phyloP scores from a whole-genome alignment of 1,139 yeast species.

The Nakaseomyces sp. region DNA sequence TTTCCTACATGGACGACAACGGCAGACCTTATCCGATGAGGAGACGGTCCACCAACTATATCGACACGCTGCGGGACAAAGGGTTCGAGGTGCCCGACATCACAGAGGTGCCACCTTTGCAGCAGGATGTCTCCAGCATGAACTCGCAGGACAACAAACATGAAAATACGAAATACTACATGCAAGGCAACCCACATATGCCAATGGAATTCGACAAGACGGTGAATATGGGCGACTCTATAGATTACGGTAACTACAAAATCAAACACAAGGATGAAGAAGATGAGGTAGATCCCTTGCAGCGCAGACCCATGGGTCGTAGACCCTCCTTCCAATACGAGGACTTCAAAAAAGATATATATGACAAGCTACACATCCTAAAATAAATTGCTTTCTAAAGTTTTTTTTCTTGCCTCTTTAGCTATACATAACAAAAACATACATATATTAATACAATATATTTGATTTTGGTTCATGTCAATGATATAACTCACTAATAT shows the following conservation, averaged over 20 bases:
- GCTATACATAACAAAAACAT: too few relatives aligned
- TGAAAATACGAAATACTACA: neutral
- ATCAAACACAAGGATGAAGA: neutral
- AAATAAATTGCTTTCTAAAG: too few relatives aligned
- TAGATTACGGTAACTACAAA: neutral
- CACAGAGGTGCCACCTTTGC: neutral
- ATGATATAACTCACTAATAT: too few relatives aligned
- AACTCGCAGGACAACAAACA: neutral
- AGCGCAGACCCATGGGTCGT: constrained; percentile 1
- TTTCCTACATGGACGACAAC: constrained; percentile 9
- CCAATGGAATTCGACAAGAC: neutral
- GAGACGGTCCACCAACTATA: neutral
- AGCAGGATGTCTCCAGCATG: neutral
- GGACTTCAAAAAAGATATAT: constrained; percentile 28
- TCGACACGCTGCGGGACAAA: neutral
- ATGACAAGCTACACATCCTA: constrained; percentile 22
- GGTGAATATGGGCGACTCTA: constrained; percentile 13
- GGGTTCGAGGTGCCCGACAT: constrained; percentile 14
- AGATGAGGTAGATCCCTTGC: neutral
- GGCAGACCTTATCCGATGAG: neutral
- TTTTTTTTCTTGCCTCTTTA: too few relatives aligned
- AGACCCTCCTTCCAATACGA: constrained; percentile 23
- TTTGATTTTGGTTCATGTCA: too few relatives aligned
- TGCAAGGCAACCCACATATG: neutral
- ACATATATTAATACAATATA: too few relatives aligned